Evolutionary conservation across 2,329 filamentous ascomycete species (phyloP).

Genomic region (Trichoderma afroharzianum): DNA sequence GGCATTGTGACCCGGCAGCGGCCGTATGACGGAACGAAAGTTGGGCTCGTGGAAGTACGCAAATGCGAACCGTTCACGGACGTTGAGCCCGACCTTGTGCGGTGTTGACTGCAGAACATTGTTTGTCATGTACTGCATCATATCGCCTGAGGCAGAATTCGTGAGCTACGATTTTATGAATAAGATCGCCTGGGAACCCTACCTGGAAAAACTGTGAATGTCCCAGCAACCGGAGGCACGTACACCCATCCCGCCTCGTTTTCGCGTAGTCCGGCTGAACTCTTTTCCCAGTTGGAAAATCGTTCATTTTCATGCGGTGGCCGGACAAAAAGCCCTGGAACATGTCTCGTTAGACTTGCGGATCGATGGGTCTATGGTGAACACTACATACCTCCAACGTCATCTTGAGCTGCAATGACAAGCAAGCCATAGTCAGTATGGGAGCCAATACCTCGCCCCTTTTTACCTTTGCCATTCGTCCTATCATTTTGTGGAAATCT

Average conservation of each 20-base stretch:
- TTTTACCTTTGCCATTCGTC: constrained; percentile 47
- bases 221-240: constrained; percentile 41
- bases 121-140: constrained; percentile 50
- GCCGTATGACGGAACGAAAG: constrained; percentile 43
- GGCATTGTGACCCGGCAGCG: constrained; percentile 37
- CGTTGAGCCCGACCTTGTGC: constrained; percentile 50
- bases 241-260: constrained; percentile 46
- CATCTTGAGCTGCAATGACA: constrained; percentile 47
- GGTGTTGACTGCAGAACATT: constrained; percentile 44
- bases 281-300: constrained; percentile 45
- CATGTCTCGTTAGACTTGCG: background rate
- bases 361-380: background rate
- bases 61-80: constrained; percentile 44
- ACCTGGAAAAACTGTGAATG: constrained; percentile 49
- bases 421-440: constrained; percentile 52
- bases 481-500: constrained; percentile 32
- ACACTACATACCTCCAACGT: constrained; percentile 40
- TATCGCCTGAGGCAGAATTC: constrained; percentile 36
- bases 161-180: background rate
- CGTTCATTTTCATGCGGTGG: constrained; percentile 39
- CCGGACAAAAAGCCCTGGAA: constrained; percentile 42
- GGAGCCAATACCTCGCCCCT: constrained; percentile 48
- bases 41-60: constrained; percentile 52
- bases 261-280: constrained; percentile 42
- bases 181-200: constrained; percentile 1